A percentile compares a stretch with the other conserved stretches of the same genome.
Evolutionary conservation across 495 filamentous ascomycete species (phyloP).

Genomic region (Ascodesmis nigricans): DNA sequence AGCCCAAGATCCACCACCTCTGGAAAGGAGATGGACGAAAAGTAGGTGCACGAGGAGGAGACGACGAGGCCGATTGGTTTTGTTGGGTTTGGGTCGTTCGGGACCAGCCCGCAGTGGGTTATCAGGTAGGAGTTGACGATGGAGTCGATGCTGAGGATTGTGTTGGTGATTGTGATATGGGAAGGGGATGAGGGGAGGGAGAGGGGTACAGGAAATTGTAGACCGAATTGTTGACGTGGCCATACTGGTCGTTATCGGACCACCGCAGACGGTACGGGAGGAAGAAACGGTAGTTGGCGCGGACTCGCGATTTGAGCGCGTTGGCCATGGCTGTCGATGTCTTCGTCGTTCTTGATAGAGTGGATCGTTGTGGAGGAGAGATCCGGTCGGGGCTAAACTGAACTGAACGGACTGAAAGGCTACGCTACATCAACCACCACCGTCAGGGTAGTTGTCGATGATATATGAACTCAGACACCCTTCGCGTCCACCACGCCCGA

Average conservation of each 20-base stretch:
- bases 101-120: conserved; percentile 50
- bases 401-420: too few species aligned
- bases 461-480: too few species aligned
- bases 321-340: background rate
- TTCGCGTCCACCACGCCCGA: too few species aligned
- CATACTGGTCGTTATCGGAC: conserved; percentile 94
- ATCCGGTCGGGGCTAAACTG: too few species aligned
- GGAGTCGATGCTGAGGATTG: conserved; percentile 38
- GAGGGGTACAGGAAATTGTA: conserved; percentile 41
- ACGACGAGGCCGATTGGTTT: conserved; percentile 63
- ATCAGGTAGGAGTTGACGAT: conserved; percentile 83
- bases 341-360: background rate
- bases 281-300: conserved; percentile 56
- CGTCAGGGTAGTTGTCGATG: too few species aligned
- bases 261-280: conserved; percentile 78
- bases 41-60: conserved; percentile 62
- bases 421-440: too few species aligned
- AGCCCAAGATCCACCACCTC: conserved; percentile 60
- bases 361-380: too few species aligned
- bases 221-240: conserved; percentile 62
- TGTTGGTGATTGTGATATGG: conserved; percentile 2
- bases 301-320: conserved; percentile 36
- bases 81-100: conserved; percentile 28
- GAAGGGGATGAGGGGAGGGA: background rate
- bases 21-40: conserved; percentile 64